Evolutionary conservation across 331 rosid genomes (phyloP).

Genomic region (Rhamnella rubrinervis): DNA sequence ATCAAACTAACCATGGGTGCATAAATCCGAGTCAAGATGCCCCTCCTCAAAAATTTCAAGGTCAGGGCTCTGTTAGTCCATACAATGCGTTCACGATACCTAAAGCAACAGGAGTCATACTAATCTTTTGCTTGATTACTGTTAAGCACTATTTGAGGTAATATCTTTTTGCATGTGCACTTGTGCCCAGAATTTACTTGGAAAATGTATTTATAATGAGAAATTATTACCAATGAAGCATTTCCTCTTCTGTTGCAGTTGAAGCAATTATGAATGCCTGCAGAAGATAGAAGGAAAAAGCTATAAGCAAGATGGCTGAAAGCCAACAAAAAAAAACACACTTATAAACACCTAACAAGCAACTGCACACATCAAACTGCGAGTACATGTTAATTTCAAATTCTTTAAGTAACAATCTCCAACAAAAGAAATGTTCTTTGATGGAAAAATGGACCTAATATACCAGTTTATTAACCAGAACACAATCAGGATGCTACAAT

Average conservation of each 20-base stretch:
- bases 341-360: too few relatives aligned
- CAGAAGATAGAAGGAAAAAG: constrained; percentile 22
- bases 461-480: too few relatives aligned
- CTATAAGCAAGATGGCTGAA: constrained; percentile 15
- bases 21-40: constrained; percentile 77
- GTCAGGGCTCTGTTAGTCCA: constrained; percentile 70
- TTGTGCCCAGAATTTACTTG: background rate
- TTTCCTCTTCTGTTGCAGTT: constrained; percentile 94
- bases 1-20: constrained; percentile 68
- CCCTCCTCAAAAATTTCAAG: constrained; percentile 73
- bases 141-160: too few relatives aligned
- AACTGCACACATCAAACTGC: too few relatives aligned
- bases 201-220: background rate
- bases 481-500: too few relatives aligned
- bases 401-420: too few relatives aligned
- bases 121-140: too few relatives aligned
- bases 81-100: constrained; percentile 85
- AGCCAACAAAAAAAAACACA: background rate
- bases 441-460: too few relatives aligned
- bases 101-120: constrained; percentile 28
- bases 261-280: constrained; percentile 89
- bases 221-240: constrained; percentile 75
- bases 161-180: background rate
- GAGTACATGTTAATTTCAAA: too few relatives aligned
- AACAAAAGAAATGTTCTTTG: too few relatives aligned